Evolutionary conservation across 345 rosid species (phyloP).

Genomic region (Linum lewisii): DNA sequence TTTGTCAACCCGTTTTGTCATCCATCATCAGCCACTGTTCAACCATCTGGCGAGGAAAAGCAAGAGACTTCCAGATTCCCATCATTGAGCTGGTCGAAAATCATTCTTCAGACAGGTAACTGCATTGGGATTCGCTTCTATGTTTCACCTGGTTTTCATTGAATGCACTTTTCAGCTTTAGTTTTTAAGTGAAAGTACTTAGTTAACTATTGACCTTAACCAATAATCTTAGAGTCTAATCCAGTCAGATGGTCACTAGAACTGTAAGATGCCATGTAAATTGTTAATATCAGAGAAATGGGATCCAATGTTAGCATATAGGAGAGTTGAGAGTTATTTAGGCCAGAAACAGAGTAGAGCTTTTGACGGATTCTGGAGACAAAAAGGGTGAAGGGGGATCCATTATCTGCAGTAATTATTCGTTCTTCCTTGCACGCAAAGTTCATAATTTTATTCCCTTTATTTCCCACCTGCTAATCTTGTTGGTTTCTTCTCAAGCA

Average conservation of each 20-base stretch:
- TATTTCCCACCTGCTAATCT: background rate
- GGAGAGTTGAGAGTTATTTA: background rate
- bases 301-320: conserved; percentile 8
- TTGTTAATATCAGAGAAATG: background rate
- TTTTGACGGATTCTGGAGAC: conserved; percentile 17
- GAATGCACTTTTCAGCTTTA: background rate
- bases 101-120: background rate
- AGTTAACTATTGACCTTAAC: background rate
- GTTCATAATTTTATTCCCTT: conserved; percentile 18
- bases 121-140: background rate
- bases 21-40: background rate
- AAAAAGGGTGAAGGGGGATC: conserved; percentile 21
- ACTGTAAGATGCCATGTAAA: background rate
- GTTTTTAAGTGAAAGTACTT: background rate
- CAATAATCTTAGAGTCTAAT: background rate
- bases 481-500: conserved; percentile 14
- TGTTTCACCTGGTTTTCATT: background rate
- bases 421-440: conserved; percentile 41
- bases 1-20: background rate
- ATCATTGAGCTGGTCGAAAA: background rate
- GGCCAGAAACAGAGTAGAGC: conserved; percentile 12
- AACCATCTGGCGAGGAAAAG: background rate
- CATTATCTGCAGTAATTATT: conserved; percentile 9
- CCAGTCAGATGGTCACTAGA: background rate
- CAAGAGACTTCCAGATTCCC: background rate